Evolutionary conservation across 2,329 filamentous ascomycete genomes (phyloP).

Genomic region (Claviceps fusiformis): DNA sequence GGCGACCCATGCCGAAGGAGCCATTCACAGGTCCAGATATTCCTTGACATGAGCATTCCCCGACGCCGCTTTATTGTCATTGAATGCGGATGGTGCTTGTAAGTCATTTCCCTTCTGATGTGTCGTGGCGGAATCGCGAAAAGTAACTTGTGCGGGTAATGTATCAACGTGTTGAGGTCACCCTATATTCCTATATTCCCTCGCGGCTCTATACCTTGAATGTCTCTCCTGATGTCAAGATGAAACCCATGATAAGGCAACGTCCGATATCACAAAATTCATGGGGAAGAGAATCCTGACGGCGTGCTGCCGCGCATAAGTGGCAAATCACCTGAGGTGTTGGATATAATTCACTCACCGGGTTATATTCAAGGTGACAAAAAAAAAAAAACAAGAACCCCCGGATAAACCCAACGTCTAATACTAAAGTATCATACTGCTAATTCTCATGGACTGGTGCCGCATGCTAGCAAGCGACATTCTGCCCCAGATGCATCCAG

Average conservation of each 20-base stretch:
- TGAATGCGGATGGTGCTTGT: too few species aligned
- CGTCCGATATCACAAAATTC: background rate
- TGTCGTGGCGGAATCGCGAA: too few species aligned
- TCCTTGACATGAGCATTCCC: too few species aligned
- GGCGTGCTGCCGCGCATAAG: background rate
- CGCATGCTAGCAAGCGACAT: background rate
- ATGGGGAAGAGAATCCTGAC: background rate
- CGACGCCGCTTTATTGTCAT: too few species aligned
- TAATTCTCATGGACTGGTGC: constrained; percentile 1
- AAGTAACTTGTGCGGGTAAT: too few species aligned
- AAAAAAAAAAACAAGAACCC: background rate
- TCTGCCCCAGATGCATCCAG: background rate
- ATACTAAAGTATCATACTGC: background rate
- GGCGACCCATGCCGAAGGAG: too few species aligned
- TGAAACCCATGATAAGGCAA: background rate
- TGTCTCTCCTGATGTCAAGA: background rate
- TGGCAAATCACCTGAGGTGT: background rate
- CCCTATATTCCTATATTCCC: background rate
- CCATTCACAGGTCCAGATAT: too few species aligned
- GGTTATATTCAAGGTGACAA: too few species aligned
- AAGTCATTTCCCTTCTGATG: too few species aligned
- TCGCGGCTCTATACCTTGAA: background rate
- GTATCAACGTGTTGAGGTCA: too few species aligned
- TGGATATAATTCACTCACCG: background rate
- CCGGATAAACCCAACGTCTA: background rate